phyloP scores from a whole-genome alignment of 164 flowering plant species.

The Akebia trifoliata region DNA sequence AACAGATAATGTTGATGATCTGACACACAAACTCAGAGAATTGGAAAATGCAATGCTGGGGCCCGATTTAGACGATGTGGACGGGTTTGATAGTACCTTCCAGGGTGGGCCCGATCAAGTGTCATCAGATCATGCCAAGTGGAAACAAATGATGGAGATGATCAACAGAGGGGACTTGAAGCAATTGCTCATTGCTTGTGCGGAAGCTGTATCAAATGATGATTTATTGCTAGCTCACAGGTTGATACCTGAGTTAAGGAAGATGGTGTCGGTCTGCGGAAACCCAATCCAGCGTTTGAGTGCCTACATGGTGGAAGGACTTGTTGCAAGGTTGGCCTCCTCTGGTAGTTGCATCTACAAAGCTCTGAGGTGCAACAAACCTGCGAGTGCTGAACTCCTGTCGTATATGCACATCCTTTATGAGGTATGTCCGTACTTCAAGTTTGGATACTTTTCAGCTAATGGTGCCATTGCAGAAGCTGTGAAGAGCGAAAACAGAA shows the following conservation, averaged over 20 bases:
- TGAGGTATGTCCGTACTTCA: conserved; percentile 77
- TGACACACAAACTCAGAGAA: conserved; percentile 52
- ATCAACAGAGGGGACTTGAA: conserved; percentile 47
- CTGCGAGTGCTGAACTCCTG: conserved; percentile 51
- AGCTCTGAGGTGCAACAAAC: conserved; percentile 66
- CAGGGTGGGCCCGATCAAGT: conserved; percentile 6
- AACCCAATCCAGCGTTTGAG: conserved; percentile 72
- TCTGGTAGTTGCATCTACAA: conserved; percentile 72
- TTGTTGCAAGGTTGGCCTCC: conserved; percentile 55
- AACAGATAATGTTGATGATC: conserved; percentile 33
- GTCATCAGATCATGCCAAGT: conserved; percentile 31
- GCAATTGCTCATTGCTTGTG: conserved; percentile 51
- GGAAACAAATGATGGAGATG: conserved; percentile 33
- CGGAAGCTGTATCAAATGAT: conserved; percentile 51
- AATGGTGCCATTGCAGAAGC: conserved; percentile 90
- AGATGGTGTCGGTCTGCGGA: conserved; percentile 80
- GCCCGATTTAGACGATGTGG: conserved; percentile 37
- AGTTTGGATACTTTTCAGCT: conserved; percentile 76
- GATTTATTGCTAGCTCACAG: conserved; percentile 40
- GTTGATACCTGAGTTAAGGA: conserved; percentile 51
- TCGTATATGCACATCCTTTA: conserved; percentile 72
- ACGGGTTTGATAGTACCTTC: conserved; percentile 12
- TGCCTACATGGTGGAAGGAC: conserved; percentile 80
- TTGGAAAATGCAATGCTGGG: conserved; percentile 65
- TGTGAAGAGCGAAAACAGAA: conserved; percentile 47